Base-by-base conservation (phyloP, 805 yeast genomes). In the Zygosaccharomyces lentus region DNA sequence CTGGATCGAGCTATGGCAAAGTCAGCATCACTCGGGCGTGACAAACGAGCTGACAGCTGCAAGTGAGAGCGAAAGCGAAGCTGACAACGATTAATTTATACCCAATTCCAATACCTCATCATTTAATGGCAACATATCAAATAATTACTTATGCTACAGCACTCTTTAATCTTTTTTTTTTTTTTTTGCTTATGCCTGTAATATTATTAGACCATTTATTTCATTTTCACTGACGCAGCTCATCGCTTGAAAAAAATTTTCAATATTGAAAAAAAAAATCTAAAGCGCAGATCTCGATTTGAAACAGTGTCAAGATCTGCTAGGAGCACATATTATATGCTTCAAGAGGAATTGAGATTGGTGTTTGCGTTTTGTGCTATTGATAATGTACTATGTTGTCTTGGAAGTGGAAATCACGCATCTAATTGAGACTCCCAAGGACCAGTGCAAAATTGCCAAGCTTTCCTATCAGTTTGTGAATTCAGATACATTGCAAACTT, bases 1-100 rank as follows among this genome's bases (percentile, higher is more conserved):
- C 6, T 93, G 99, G 98, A 71, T 76, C 16, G 75, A 76, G 34
- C 75, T 76, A 55, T 93, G 98, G 98, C 65, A 74, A 23, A 62
- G 69, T 32, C 86, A 86, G 61, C 76, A 79, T 54, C 72, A 77
- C n/a, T 68, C 76, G 1, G 87, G 86, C 16, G 83, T 77, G 3
- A 67, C 79, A 4, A 80, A 80, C 53, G 81, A 73, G 53, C 50
- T 71, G 16, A 64, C 64, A 21, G 54, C 43, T 8, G 43, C 23
- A 15, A 40, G 35, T 37, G 47, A 46, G 9, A 50, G 31, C 17
- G 58, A 46, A n/a, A 49, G 45, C n/a, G 47, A 46, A 21, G 51
- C 42, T 6, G 53, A 47, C 13, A 45, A 47, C 27, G 41, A 37
- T 25, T 30, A 23, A 38, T 27, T 6, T 13, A 29, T 19, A 19